Base-by-base conservation (phyloP, 768 basidiomycete species). In the Podaxis sp. region DNA sequence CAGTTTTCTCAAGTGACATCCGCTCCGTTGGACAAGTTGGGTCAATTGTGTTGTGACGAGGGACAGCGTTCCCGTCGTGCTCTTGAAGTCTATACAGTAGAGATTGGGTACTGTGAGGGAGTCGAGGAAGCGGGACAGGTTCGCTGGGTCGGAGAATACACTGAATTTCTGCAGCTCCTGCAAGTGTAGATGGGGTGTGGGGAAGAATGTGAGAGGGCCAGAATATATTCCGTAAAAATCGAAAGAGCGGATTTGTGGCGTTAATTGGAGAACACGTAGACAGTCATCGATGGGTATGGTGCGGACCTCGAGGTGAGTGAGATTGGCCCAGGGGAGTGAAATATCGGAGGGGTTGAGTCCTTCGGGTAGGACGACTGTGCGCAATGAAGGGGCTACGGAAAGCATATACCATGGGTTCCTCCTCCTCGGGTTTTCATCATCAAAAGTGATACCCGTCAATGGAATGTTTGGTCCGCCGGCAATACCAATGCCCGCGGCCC, bases 371-470 rank as follows among this genome's bases (percentile, higher is more conserved):
- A 63, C 48, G 54, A 63, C 54, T 19, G 46, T 52, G 17, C 55
- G 54, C 8, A 63, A 38, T 1, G 54, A 56, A n/a, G 61, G 61
- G 4, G 61, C 55, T 9, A 36, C 24, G 48, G 61, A 63, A 46
- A 63, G 61, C 61, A 63, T 63, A 40, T 39, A 56, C 61, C 61
- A 63, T 1, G 61, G 61, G 22, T 22, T 48, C 12, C 15, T 61
- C 12, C 24, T 30, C 19, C 38, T 36, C 24, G 36, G 5, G 22
- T 22, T 17, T 24, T 57, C 56, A 46, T 57, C 56, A n/a, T 46
- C 42, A 19, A 57, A 28, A 24, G 46, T 57, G 39, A 57, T 57
- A 0, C 42, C 42, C 3, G 39, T 42, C 11, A 57, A 44, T 13
- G 56, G 56, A 5, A 15, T 11, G 22, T 51, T 51, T 3, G 13